Percentiles rank a stretch among this genome's conserved stretches.
Conservation (phyloP, 306 rosid genomes). For the Lotus japonicus region DNA sequence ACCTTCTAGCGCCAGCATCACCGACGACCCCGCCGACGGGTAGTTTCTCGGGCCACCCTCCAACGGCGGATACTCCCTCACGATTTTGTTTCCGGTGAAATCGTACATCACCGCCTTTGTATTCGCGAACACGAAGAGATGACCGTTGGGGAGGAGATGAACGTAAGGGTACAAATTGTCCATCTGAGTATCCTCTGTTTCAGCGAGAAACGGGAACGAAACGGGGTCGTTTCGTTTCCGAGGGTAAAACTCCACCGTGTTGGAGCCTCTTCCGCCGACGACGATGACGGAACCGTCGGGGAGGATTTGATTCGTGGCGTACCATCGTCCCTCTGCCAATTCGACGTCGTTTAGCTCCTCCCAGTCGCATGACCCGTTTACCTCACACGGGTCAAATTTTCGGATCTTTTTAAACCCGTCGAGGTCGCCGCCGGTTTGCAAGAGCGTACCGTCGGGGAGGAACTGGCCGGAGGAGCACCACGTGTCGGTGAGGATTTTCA, state of each 20-base stretch:
- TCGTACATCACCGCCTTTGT: conserved; percentile 61
- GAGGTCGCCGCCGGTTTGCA: conserved; percentile 76
- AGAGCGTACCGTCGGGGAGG: conserved; percentile 67
- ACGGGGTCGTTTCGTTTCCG: conserved; percentile 46
- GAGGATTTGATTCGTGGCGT: conserved; percentile 67
- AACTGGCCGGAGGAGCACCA: conserved; percentile 97
- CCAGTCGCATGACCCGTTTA: conserved; percentile 54
- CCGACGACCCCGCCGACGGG: conserved; percentile 89
- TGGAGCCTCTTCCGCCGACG: conserved; percentile 66
- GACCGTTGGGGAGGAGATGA: conserved; percentile 76
- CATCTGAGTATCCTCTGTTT: conserved; percentile 67
- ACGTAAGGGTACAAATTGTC: conserved; percentile 85
- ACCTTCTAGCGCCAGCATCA: conserved; percentile 48
- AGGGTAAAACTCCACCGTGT: conserved; percentile 68
- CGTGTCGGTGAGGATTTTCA: conserved; percentile 74
- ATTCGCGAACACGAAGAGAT: conserved; percentile 75
- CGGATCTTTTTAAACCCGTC: conserved; percentile 72
- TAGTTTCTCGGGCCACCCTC: conserved; percentile 86
- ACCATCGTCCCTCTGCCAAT: conserved; percentile 62
- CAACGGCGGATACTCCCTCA: conserved; percentile 47
- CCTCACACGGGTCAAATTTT: conserved; percentile 54
- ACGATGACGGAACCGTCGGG: conserved; percentile 69
- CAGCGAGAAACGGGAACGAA: conserved; percentile 50
- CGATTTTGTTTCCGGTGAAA: conserved; percentile 6
- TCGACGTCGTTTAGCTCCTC: conserved; percentile 53